phyloP scores from a whole-genome alignment of 768 basidiomycete species.

The Rhizopogon roseolus region DNA sequence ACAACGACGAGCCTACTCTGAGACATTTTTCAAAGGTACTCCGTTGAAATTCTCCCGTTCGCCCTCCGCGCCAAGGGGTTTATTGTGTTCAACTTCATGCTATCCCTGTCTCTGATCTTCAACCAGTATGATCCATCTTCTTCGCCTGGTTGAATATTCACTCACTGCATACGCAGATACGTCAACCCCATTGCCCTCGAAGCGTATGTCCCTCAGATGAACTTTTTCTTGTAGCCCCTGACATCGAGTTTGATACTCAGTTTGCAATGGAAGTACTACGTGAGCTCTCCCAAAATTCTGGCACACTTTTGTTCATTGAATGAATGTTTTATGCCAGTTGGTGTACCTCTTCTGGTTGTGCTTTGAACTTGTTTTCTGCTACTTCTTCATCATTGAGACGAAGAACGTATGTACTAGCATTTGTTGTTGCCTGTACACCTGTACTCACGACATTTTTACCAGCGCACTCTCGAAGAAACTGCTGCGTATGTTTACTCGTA shows the following conservation, averaged over 20 bases:
- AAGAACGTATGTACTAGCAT: conserved; percentile 22
- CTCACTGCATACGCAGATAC: conserved; percentile 18
- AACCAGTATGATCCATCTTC: conserved; percentile 32
- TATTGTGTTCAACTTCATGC: conserved; percentile 32
- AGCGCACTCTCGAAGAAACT: conserved; percentile 17
- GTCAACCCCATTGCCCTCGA: conserved; percentile 33
- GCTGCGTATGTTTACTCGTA: conserved; percentile 9
- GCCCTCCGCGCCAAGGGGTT: conserved; percentile 34
- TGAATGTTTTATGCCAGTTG: conserved; percentile 12
- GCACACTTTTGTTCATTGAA: background rate
- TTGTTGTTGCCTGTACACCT: background rate
- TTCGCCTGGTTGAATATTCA: conserved; percentile 13
- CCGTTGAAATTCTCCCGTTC: conserved; percentile 37
- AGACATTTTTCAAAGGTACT: conserved; percentile 22
- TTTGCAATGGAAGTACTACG: conserved; percentile 45
- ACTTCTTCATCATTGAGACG: conserved; percentile 33
- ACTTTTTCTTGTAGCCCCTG: background rate
- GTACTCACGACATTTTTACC: background rate
- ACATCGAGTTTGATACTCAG: conserved; percentile 2
- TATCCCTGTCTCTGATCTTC: conserved; percentile 38
- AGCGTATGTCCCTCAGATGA: conserved; percentile 8
- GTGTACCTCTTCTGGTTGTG: conserved; percentile 37
- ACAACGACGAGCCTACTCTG: background rate
- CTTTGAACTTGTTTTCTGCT: conserved; percentile 37
- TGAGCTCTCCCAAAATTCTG: conserved; percentile 11